Conservation (phyloP, 23 red algal genomes). For the Gracilaria gracilis region DNA sequence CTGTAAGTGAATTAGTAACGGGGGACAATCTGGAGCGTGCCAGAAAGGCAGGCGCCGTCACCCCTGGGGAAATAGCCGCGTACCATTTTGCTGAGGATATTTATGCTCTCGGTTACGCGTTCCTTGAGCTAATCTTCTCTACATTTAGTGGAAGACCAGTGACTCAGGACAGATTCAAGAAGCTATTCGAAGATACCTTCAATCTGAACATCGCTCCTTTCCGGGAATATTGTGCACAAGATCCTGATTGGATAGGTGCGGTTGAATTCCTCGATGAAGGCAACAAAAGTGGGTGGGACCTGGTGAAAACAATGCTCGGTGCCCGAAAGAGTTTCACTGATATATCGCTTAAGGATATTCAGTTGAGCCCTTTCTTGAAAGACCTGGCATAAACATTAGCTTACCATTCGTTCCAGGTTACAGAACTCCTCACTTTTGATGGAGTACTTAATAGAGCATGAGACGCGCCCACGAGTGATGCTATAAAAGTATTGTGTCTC, state of each 20-base stretch:
- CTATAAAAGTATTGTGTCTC: too few species aligned
- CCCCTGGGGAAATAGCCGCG: constrained; percentile 39
- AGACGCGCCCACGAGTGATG: too few species aligned
- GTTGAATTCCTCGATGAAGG: constrained; percentile 71
- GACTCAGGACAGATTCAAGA: constrained; percentile 61
- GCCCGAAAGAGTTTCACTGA: constrained; percentile 19
- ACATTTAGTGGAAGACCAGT: constrained; percentile 56
- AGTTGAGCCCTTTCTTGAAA: neutral
- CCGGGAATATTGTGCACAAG: constrained; percentile 68
- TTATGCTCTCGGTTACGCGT: constrained; percentile 76
- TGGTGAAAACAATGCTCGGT: constrained; percentile 58
- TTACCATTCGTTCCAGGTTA: neutral
- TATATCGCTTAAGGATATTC: constrained; percentile 30
- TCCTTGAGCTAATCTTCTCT: constrained; percentile 77
- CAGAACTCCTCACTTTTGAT: neutral
- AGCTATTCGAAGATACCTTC: constrained; percentile 80
- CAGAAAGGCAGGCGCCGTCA: constrained; percentile 60
- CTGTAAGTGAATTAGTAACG: constrained; percentile 43
- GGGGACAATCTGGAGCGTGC: constrained; percentile 55
- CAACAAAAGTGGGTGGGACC: constrained; percentile 65
- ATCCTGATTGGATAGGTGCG: constrained; percentile 49
- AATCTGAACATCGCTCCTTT: constrained; percentile 57
- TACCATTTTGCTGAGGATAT: constrained; percentile 72
- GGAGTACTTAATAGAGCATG: too few species aligned
- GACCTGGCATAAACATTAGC: neutral